Conservation (phyloP, 2,329 filamentous ascomycete species). For the Ophiocordyceps australis region DNA sequence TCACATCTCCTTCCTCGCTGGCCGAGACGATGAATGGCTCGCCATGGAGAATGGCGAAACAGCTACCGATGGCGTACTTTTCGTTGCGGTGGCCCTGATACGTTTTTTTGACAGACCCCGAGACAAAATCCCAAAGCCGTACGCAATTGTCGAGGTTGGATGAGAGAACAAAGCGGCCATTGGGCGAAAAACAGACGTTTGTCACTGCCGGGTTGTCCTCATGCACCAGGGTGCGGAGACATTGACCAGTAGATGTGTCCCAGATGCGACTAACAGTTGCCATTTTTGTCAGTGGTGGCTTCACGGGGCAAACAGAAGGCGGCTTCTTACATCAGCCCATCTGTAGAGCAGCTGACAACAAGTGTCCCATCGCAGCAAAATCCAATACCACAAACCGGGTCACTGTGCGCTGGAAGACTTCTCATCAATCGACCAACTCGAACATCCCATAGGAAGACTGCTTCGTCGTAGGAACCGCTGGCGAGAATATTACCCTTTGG, state of each 20-base stretch:
- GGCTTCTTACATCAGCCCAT: constrained; percentile 60
- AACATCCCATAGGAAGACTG: constrained; percentile 93
- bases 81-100: constrained; percentile 85
- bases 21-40: constrained; percentile 57
- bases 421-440: constrained; percentile 76
- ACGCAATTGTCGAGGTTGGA: constrained; percentile 84
- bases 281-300: too few relatives aligned
- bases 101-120: constrained; percentile 84
- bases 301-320: constrained; percentile 1
- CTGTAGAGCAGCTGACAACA: constrained; percentile 78
- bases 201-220: constrained; percentile 88
- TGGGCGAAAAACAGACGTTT: constrained; percentile 81
- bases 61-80: constrained; percentile 68
- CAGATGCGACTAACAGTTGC: constrained; percentile 51
- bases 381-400: constrained; percentile 85
- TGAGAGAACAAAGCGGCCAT: constrained; percentile 82
- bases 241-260: constrained; percentile 92
- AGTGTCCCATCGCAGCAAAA: constrained; percentile 85
- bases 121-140: constrained; percentile 87
- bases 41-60: constrained; percentile 45
- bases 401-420: constrained; percentile 81
- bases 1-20: constrained; percentile 70
- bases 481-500: constrained; percentile 96
- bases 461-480: constrained; percentile 91
- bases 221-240: constrained; percentile 83